Conservation (phyloP, 1,139 yeast species). For the Pichia norvegensis region DNA sequence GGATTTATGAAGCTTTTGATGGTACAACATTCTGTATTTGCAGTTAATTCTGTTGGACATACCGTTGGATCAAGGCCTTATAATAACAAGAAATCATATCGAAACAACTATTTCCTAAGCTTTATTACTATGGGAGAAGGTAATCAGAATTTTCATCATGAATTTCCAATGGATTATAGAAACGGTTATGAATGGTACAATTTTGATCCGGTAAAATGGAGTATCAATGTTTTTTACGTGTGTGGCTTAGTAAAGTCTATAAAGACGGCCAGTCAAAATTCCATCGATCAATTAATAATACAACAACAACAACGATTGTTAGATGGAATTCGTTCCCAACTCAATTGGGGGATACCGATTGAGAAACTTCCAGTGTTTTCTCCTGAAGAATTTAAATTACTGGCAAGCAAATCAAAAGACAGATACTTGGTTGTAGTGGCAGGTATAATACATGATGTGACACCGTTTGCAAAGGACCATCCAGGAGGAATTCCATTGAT, state of each 20-base stretch:
- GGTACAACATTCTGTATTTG: constrained; percentile 48
- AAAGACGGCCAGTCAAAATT: constrained; percentile 38
- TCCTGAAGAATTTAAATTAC: constrained; percentile 42
- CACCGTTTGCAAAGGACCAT: constrained; percentile 65
- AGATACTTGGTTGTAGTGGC: constrained; percentile 39
- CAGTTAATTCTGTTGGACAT: constrained; percentile 58
- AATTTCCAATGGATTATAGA: constrained; percentile 63
- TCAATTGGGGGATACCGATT: constrained; percentile 74
- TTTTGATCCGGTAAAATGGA: constrained; percentile 65
- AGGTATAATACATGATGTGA: constrained; percentile 64
- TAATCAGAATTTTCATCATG: constrained; percentile 64
- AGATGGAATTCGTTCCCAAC: constrained; percentile 51
- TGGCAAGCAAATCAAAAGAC: constrained; percentile 30
- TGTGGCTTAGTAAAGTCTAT: constrained; percentile 36
- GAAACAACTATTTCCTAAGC: constrained; percentile 38
- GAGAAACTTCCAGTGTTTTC: constrained; percentile 52
- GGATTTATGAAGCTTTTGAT: constrained; percentile 51
- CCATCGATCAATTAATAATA: constrained; percentile 47
- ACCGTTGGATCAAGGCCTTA: constrained; percentile 51
- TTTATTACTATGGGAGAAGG: constrained; percentile 60
- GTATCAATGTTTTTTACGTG: constrained; percentile 35
- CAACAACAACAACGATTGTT: constrained; percentile 60
- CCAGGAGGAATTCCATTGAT: constrained; percentile 64
- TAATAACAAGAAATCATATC: constrained; percentile 56
- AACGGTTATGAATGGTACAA: constrained; percentile 44